These are phyloP conservation scores for Erythrophleum fordii DNA, from an alignment of 306 rosid species.

Conservation along the genomic window DNA sequence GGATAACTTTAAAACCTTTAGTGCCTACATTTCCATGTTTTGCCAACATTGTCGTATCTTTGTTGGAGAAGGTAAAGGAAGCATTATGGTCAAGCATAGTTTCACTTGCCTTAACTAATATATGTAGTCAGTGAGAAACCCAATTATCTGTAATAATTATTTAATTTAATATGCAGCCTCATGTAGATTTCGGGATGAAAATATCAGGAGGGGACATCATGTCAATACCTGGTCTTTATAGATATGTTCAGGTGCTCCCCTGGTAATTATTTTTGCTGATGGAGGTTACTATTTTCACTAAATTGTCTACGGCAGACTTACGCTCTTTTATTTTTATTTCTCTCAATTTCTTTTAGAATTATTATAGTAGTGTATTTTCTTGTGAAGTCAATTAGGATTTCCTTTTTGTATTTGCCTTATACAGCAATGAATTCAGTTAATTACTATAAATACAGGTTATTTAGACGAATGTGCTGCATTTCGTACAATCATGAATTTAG, in stretches of 20 bases:
- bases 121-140: slow-evolving; percentile 21
- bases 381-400: slow-evolving; percentile 8
- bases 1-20: slow-evolving; percentile 80
- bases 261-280: slow-evolving; percentile 39
- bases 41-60: slow-evolving; percentile 67
- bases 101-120: slow-evolving; percentile 20
- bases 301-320: background rate
- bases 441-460: background rate
- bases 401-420: slow-evolving; percentile 20
- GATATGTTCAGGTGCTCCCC: slow-evolving; percentile 81
- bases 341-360: background rate
- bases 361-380: background rate
- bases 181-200: slow-evolving; percentile 83
- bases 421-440: background rate
- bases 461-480: background rate
- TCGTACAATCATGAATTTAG: background rate
- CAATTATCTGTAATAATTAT: slow-evolving; percentile 14
- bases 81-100: background rate
- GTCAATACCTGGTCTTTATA: slow-evolving; percentile 90
- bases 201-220: slow-evolving; percentile 88
- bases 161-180: slow-evolving; percentile 64
- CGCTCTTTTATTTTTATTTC: background rate
- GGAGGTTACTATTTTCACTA: slow-evolving; percentile 14
- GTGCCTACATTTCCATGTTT: slow-evolving; percentile 97
- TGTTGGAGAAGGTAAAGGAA: slow-evolving; percentile 82